Conservation (phyloP, 2,329 filamentous ascomycete species). For the Aspergillus puulaauensis region DNA sequence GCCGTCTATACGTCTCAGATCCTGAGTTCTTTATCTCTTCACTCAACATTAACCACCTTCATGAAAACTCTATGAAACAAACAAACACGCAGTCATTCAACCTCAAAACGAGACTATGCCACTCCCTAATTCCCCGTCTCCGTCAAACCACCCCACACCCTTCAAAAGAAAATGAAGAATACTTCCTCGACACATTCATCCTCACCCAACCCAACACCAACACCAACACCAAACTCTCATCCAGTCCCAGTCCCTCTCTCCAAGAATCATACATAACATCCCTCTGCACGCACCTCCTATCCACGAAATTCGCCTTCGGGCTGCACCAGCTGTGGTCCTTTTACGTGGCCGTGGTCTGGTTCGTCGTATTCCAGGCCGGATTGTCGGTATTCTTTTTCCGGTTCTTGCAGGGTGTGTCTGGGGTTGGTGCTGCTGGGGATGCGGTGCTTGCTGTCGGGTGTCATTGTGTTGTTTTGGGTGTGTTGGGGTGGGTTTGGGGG, state of each 20-base stretch:
- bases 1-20: background rate
- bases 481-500: background rate
- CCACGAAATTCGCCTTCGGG: background rate
- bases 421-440: too few species aligned
- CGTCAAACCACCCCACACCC: background rate
- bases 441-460: too few species aligned
- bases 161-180: background rate
- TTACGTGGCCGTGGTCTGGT: background rate
- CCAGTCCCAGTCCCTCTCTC: background rate
- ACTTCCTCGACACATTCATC: too few species aligned
- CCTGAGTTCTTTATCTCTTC: background rate
- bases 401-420: too few species aligned
- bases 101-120: too few species aligned
- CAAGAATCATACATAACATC: background rate
- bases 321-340: background rate
- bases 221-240: background rate
- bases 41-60: background rate
- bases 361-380: background rate
- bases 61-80: too few species aligned
- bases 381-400: background rate
- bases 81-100: too few species aligned
- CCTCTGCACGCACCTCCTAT: background rate
- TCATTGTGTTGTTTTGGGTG: too few species aligned
- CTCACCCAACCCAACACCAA: background rate
- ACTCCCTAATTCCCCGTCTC: background rate